phyloP scores from a whole-genome alignment of 306 rosid species.

The Quercus ilex region DNA sequence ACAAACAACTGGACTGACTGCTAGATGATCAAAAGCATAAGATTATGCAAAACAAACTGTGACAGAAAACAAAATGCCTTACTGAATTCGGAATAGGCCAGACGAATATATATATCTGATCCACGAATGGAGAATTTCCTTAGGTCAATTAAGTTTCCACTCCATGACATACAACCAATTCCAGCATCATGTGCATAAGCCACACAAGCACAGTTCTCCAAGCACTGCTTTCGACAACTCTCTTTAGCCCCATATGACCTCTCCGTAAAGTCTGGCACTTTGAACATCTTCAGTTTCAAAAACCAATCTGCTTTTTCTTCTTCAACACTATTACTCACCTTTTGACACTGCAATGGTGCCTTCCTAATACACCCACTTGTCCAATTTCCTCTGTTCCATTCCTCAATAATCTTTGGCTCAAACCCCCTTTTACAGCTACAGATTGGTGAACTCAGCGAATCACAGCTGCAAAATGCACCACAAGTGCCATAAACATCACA shows the following conservation, averaged over 20 bases:
- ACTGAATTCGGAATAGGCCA: not conserved
- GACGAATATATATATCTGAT: not conserved
- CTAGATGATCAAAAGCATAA: not conserved
- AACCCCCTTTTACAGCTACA: slow-evolving; percentile 35
- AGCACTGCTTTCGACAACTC: slow-evolving; percentile 23
- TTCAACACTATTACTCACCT: not conserved
- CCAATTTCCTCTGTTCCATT: slow-evolving; percentile 12
- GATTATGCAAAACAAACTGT: not conserved
- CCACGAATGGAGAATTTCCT: not conserved
- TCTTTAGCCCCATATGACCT: slow-evolving; percentile 17
- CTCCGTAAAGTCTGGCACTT: slow-evolving; percentile 29
- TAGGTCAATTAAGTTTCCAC: not conserved
- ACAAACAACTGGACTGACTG: too few species aligned
- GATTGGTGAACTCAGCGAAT: not conserved
- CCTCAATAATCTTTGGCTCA: not conserved
- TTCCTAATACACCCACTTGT: slow-evolving; percentile 16
- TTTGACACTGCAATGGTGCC: slow-evolving; percentile 25
- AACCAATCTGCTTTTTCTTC: slow-evolving; percentile 20
- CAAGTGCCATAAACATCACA: slow-evolving; percentile 27
- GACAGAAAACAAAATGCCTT: not conserved
- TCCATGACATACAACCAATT: not conserved
- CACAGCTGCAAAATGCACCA: slow-evolving; percentile 18
- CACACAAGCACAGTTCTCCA: slow-evolving; percentile 32
- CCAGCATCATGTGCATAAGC: slow-evolving; percentile 32
- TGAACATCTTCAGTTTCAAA: slow-evolving; percentile 10